Evolutionary conservation across 805 yeast genomes (phyloP).

Genomic region (Lachancea meyersii): DNA sequence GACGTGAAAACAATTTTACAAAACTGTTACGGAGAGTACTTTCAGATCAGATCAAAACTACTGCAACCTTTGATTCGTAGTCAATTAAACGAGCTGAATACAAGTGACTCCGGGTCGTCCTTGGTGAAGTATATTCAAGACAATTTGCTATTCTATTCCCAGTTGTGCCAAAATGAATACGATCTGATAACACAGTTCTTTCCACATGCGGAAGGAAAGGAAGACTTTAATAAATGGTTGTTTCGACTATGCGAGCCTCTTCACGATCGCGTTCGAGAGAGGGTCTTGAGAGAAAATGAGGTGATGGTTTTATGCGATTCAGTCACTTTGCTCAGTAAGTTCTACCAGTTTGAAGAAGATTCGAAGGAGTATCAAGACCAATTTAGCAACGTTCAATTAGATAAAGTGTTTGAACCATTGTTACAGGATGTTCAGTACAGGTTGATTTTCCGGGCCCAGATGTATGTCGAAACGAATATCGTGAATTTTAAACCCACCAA

Average conservation of each 20-base stretch:
- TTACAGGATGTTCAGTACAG: constrained; percentile 74
- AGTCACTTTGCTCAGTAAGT: constrained; percentile 60
- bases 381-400: constrained; percentile 39
- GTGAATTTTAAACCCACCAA: constrained; percentile 59
- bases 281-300: constrained; percentile 62
- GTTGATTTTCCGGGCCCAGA: constrained; percentile 71
- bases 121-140: constrained; percentile 58
- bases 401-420: constrained; percentile 61
- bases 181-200: constrained; percentile 53
- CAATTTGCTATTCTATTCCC: constrained; percentile 53
- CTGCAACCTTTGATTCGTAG: constrained; percentile 38
- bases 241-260: constrained; percentile 66
- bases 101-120: constrained; percentile 22
- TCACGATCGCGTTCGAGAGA: constrained; percentile 61
- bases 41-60: constrained; percentile 47
- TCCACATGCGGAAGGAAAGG: constrained; percentile 34
- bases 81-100: constrained; percentile 32
- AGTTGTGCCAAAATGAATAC: constrained; percentile 55
- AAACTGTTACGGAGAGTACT: constrained; percentile 62
- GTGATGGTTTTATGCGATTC: constrained; percentile 69
- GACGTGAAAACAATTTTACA: constrained; percentile 47
- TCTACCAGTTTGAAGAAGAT: constrained; percentile 56
- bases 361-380: constrained; percentile 28
- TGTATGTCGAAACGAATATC: constrained; percentile 62
- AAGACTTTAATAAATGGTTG: constrained; percentile 49